Base-by-base conservation (phyloP, 306 rosid species). In the Mimosa pudica region DNA sequence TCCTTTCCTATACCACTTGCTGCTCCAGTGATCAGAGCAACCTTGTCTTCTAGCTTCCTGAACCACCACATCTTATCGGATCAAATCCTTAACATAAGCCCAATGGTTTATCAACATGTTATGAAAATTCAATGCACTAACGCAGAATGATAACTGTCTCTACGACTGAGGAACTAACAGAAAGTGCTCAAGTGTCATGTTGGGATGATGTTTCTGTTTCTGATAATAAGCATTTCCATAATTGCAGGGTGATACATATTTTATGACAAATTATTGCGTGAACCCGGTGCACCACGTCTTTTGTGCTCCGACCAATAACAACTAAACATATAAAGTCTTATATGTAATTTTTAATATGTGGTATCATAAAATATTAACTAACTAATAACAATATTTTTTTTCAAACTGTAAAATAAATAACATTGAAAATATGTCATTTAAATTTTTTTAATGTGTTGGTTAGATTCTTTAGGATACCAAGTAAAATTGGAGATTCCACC, bases 1-100 rank as follows among this genome's bases (percentile, higher is more conserved):
- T 92, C 93, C 70, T 90, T 92, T 70, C 98, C 98, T 67, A 95
- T 92, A 77, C 98, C 98, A 67, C 90, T 91, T 68, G 97, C 98
- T 79, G 90, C 98, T 12, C 97, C 98, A 1, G 98, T 94, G n/a
- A 94, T 92, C 74, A 94, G 81, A 49, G 98, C 98, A 68, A 92
- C 97, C 84, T 92, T 92, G 65, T 91, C 92, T 80, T 89, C 84
- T 33, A 94, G 88, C 77, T 91, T 91, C 87, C 87, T 87, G 75
- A 45, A 58, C 35, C 78, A 62, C 78, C 80, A 65, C 57, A 84
- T 77, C 77, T 49, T 54, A 85, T 79, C 73, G 58, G 48, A 88
- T 81, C 71, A 77, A 45, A 81, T 45, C 38, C 41, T 49, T 77
- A 68, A 44, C 62, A 82, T 70, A 70, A 57, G 7, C 49, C 8